Base-by-base conservation (phyloP, 805 yeast species). In the Candida odintsovae region DNA sequence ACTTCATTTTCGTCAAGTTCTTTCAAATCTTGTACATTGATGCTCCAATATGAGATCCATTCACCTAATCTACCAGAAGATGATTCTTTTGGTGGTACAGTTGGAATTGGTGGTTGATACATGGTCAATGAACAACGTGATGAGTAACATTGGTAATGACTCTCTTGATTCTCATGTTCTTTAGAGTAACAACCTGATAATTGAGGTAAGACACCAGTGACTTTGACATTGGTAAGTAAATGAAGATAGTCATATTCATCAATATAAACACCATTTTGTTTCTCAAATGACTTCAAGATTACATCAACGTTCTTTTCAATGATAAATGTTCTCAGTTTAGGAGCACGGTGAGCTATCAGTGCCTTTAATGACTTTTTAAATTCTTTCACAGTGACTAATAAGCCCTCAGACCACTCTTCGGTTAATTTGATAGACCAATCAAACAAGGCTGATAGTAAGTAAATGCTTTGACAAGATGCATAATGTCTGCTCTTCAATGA, bases 41-140 rank as follows among this genome's bases (percentile, higher is more conserved):
- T 53, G 42, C 77, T 72, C 89, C 88, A 83, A 55, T 80, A 83
- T 10, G 77, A 71, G 0, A 80, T 77, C 89, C 89, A 83, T 48
- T 80, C 80, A 1, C 71, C 71, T 6, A 72, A 63, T 1, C 67
- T 60, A 29, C 44, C 52, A 36, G 40, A 31, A 20, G 41, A 26
- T 25, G 56, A 28, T 25, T 50, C 50, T 43, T 52, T 44, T 35
- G 52, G 43, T 35, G 49, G 58, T 7, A 51, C 47, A 11, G 42
- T 44, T 18, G 58, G 62, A 12, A 50, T 42, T 40, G 56, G 59
- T 1, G 60, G 60, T 20, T 56, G 47, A 40, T 48, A 47, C 5
- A 53, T 53, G 38, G 69, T 65, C 42, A 62, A 48, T 26, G 64
- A 57, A 50, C 75, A 67, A 41, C 62, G 63, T 10, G 67, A 42